Evolutionary conservation across 1,284 basidiomycete species (phyloP), one percentile per base, ranked within the genome.

Genomic region (Limonomyces culmigenus): DNA sequence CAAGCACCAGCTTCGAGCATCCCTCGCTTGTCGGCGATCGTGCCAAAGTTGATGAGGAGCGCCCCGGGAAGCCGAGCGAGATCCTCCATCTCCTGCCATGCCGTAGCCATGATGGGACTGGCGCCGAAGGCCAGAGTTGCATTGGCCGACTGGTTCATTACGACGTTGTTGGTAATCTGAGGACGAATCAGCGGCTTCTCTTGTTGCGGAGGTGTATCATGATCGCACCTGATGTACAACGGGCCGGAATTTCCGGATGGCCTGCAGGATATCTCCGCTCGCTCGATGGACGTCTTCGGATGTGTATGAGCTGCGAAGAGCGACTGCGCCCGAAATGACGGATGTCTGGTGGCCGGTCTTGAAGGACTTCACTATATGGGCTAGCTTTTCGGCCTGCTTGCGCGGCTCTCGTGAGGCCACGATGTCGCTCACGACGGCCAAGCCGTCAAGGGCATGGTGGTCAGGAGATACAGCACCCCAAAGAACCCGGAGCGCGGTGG

Each of bases 61-160:
- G 74, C 74, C 5, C 74, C 73, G 30, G 71, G 70, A 18, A 77
- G 68, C 12, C 61, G 60, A 36, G 74, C 67, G 12, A 97, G 65
- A 43, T 93, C 86, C 18, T 70, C 67, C 60, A 89, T 88, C 53
- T 97, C 92, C 42, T 70, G 62, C 0, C 77, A 68, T 23, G 79
- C 74, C 19, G 79, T 79, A 4, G 87, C 83, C 91, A 96, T 97
- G 51, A 96, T 93, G 1, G 92, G 92, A 37, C 85, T 89, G 11
- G 78, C 87, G 21, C 85, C 83, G 4, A 96, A 54, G 0, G 89
- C 87, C 6, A 97, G 66, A 0, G 91, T 92, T 2, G 85, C 71
- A 53, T 96, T 97, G 14, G 91, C 89, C 2, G 81, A 87, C 59
- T 93, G 86, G 21, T 78, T 91, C 15, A 80, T 76, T 18, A 89